Evolutionary conservation across 306 rosid genomes (phyloP).

Genomic region (Albizia julibrissin): DNA sequence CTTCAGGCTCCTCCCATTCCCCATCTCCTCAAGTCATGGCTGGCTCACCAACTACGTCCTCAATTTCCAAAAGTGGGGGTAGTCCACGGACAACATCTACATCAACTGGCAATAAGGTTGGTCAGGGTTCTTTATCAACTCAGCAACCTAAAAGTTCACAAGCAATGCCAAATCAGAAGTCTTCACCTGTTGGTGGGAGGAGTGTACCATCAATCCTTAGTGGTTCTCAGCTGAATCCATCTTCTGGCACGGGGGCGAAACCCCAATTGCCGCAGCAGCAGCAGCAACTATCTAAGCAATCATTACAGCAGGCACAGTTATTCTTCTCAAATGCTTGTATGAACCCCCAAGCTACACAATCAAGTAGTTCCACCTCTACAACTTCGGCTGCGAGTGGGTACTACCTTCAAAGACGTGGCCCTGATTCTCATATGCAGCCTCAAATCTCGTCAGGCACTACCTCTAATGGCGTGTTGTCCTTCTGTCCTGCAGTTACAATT

Average conservation of each 20-base stretch:
- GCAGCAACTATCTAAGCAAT: slow-evolving; percentile 61
- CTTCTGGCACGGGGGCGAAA: slow-evolving; percentile 55
- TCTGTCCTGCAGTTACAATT: slow-evolving; percentile 42
- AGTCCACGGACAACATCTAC: slow-evolving; percentile 81
- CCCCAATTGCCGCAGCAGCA: slow-evolving; percentile 61
- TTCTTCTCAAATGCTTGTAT: slow-evolving; percentile 55
- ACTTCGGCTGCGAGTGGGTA: slow-evolving; percentile 46
- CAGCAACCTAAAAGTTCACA: slow-evolving; percentile 72
- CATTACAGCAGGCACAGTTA: slow-evolving; percentile 62
- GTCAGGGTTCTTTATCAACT: slow-evolving; percentile 64
- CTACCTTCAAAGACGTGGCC: slow-evolving; percentile 59
- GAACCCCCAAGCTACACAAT: slow-evolving; percentile 59
- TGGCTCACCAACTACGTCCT: slow-evolving; percentile 81
- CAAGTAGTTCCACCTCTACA: slow-evolving; percentile 52
- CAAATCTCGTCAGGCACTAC: slow-evolving; percentile 59
- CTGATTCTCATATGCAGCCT: slow-evolving; percentile 59
- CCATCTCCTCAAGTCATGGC: slow-evolving; percentile 80
- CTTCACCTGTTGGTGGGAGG: slow-evolving; percentile 86
- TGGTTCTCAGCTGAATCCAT: slow-evolving; percentile 57
- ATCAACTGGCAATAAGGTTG: slow-evolving; percentile 62
- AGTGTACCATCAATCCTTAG: slow-evolving; percentile 74
- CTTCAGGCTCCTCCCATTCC: slow-evolving; percentile 65
- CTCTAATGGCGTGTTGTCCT: slow-evolving; percentile 63
- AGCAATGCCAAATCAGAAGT: slow-evolving; percentile 54
- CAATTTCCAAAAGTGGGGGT: slow-evolving; percentile 82